These are phyloP conservation scores for Tuber aestivum DNA, from an alignment of 495 filamentous ascomycete genomes.

Conservation along the genomic window DNA sequence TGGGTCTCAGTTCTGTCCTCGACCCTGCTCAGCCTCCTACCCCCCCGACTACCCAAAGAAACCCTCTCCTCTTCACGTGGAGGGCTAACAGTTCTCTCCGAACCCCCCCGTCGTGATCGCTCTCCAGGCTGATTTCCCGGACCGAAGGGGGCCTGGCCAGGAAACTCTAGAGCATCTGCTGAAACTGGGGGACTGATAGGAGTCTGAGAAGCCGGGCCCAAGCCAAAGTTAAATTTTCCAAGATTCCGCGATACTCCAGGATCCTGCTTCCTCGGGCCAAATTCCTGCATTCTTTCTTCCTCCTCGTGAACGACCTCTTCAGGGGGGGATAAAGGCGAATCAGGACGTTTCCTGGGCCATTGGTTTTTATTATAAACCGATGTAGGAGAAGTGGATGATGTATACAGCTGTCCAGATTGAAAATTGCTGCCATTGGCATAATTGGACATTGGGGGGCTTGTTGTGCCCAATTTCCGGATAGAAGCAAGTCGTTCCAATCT, in stretches of 20 bases:
- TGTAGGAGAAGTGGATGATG: constrained; percentile 19
- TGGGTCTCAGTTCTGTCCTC: constrained; percentile 6
- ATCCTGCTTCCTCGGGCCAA: background rate
- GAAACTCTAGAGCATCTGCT: constrained; percentile 27
- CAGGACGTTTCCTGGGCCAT: constrained; percentile 34
- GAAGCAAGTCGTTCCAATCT: constrained; percentile 68
- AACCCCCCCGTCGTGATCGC: constrained; percentile 14
- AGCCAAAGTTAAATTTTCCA: constrained; percentile 38
- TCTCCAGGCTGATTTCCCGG: constrained; percentile 31
- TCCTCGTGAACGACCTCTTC: constrained; percentile 19
- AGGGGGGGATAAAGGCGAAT: constrained; percentile 28
- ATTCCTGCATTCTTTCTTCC: constrained; percentile 2
- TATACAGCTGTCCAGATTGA: constrained; percentile 37
- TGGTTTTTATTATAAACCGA: constrained; percentile 15
- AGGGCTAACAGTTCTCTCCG: constrained; percentile 9
- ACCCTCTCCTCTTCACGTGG: constrained; percentile 12
- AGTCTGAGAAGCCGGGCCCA: constrained; percentile 30
- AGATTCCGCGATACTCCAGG: constrained; percentile 25
- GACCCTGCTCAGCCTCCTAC: constrained; percentile 5
- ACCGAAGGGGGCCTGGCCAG: constrained; percentile 33
- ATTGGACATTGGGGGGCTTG: constrained; percentile 49
- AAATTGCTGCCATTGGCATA: constrained; percentile 40
- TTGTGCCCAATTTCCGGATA: constrained; percentile 51
- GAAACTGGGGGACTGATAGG: constrained; percentile 36
- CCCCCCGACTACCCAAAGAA: constrained; percentile 13